These are phyloP conservation scores for Amyloporia xantha DNA, from an alignment of 768 basidiomycete genomes.

Conservation along the genomic window DNA sequence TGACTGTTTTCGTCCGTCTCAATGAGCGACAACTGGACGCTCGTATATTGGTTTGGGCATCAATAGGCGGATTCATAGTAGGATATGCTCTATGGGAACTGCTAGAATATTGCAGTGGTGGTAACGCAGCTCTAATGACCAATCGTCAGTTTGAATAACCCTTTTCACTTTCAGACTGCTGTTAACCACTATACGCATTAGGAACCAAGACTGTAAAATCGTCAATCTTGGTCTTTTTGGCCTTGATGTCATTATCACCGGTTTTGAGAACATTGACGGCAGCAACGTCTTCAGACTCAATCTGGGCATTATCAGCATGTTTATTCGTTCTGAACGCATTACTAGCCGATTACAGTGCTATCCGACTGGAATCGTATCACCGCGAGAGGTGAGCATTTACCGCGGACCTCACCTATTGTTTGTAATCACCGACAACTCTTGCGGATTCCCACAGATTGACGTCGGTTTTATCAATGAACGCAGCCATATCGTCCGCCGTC, in stretches of 20 bases:
- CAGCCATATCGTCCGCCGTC: slow-evolving; percentile 86
- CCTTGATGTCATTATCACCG: slow-evolving; percentile 85
- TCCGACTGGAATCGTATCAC: slow-evolving; percentile 34
- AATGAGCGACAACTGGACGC: slow-evolving; percentile 61
- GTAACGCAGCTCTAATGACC: slow-evolving; percentile 15
- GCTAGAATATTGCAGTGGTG: slow-evolving; percentile 31
- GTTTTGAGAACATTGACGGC: slow-evolving; percentile 88
- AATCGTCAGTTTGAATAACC: slow-evolving; percentile 34
- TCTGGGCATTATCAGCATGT: slow-evolving; percentile 88
- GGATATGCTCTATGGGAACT: slow-evolving; percentile 64
- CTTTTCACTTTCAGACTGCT: not conserved
- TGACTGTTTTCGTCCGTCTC: slow-evolving; percentile 71
- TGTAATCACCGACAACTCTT: slow-evolving; percentile 10
- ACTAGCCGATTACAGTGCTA: slow-evolving; percentile 73
- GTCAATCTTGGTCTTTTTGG: slow-evolving; percentile 79
- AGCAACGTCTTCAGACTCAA: slow-evolving; percentile 93
- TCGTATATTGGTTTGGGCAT: slow-evolving; percentile 59
- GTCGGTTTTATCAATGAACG: slow-evolving; percentile 84
- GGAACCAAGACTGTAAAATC: slow-evolving; percentile 73
- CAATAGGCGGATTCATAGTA: slow-evolving; percentile 48
- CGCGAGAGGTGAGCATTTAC: slow-evolving; percentile 48
- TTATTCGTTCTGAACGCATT: slow-evolving; percentile 79
- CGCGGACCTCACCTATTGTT: slow-evolving; percentile 2
- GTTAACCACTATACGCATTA: slow-evolving; percentile 22
- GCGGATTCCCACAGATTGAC: slow-evolving; percentile 58